A percentile compares a stretch with the other conserved stretches of the same genome.
These are phyloP conservation scores for Apiospora malaysiana DNA, from an alignment of 2,329 filamentous ascomycete species.

Conservation along the genomic window DNA sequence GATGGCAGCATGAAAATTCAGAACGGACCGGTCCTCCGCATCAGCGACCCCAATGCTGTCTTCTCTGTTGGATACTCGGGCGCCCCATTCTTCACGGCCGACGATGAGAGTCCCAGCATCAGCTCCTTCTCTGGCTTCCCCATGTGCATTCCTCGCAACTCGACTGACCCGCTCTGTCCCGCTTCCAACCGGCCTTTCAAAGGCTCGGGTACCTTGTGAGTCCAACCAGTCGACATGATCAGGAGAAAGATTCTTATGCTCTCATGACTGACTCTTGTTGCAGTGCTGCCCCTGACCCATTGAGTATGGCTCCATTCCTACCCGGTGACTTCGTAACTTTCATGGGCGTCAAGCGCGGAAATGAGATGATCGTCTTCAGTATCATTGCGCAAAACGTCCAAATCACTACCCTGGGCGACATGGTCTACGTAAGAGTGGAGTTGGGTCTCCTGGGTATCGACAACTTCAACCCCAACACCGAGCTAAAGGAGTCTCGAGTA, in stretches of 20 bases:
- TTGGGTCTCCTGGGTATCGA: slow-evolving; percentile 43
- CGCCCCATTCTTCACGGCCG: slow-evolving; percentile 51
- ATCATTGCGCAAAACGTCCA: slow-evolving; percentile 45
- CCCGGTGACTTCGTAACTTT: slow-evolving; percentile 45
- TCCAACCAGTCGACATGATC: background rate
- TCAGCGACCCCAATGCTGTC: slow-evolving; percentile 53
- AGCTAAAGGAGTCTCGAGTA: slow-evolving; percentile 44
- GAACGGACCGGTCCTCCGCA: slow-evolving; percentile 41
- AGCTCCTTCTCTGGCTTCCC: slow-evolving; percentile 56
- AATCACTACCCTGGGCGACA: slow-evolving; percentile 40
- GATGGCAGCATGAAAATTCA: slow-evolving; percentile 42
- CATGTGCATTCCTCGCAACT: slow-evolving; percentile 55
- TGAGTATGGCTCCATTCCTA: slow-evolving; percentile 45
- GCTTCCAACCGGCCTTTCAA: slow-evolving; percentile 41
- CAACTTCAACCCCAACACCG: slow-evolving; percentile 42
- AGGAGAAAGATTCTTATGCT: background rate
- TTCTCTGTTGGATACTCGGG: slow-evolving; percentile 46
- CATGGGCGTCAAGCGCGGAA: slow-evolving; percentile 38
- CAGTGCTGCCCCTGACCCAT: slow-evolving; percentile 42
- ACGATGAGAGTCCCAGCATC: slow-evolving; percentile 54
- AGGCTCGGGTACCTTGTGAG: slow-evolving; percentile 42
- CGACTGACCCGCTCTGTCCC: slow-evolving; percentile 43
- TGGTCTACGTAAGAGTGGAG: slow-evolving; percentile 45
- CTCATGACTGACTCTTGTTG: background rate
- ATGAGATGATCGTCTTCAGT: slow-evolving; percentile 43